Conservation (phyloP, 1,139 yeast genomes). For the Geotrichum reessii region DNA sequence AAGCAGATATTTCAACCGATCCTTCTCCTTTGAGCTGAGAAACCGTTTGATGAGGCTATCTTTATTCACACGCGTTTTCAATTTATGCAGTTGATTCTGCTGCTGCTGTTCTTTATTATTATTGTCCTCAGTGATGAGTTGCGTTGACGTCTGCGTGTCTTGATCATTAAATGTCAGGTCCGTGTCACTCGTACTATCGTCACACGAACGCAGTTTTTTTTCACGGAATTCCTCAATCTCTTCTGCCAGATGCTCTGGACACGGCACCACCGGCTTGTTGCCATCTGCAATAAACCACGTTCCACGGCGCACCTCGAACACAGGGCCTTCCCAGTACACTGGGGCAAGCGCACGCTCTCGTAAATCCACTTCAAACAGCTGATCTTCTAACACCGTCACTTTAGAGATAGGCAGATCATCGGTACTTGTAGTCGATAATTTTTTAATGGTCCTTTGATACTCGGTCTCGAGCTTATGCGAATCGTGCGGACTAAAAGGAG, state of each 20-base stretch:
- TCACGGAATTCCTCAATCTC: conserved; percentile 56
- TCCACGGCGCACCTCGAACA: conserved; percentile 77
- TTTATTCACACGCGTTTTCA: neutral
- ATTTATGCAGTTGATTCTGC: neutral
- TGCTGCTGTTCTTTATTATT: neutral
- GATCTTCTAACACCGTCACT: conserved; percentile 75
- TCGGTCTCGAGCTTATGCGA: conserved; percentile 53
- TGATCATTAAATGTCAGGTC: conserved; percentile 14
- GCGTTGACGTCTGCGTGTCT: neutral
- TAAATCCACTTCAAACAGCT: conserved; percentile 66
- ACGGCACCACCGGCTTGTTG: conserved; percentile 42
- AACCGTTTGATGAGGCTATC: neutral
- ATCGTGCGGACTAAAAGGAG: conserved; percentile 65
- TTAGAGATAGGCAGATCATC: neutral
- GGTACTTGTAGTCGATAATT: neutral
- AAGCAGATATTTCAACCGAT: neutral
- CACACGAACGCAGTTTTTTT: conserved; percentile 31
- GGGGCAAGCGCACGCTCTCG: conserved; percentile 53
- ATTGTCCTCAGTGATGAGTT: neutral
- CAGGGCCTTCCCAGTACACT: conserved; percentile 85
- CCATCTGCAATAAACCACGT: conserved; percentile 70
- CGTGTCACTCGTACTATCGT: neutral
- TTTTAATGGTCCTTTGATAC: conserved; percentile 32
- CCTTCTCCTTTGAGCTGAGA: neutral
- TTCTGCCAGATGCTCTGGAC: conserved; percentile 46